These are phyloP conservation scores for Neophaeococcomyces mojaviensis DNA, from an alignment of 2,329 filamentous ascomycete species.

Conservation along the genomic window DNA sequence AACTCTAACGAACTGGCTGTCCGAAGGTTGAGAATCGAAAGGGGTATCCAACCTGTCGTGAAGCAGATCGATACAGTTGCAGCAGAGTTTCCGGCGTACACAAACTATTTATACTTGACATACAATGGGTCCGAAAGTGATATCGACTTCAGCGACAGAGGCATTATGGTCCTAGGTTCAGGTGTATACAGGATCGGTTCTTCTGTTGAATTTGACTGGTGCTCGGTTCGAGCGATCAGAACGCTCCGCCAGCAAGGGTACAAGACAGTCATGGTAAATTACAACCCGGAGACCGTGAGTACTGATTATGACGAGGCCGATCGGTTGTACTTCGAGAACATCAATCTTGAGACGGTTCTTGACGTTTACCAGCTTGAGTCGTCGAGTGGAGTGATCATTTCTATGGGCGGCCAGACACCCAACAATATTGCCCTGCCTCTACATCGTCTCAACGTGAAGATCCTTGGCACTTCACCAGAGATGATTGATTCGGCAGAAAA, in stretches of 20 bases:
- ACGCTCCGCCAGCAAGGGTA: conserved; percentile 75
- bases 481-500: conserved; percentile 99
- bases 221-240: conserved; percentile 86
- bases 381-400: conserved; percentile 77
- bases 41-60: conserved; percentile 77
- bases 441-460: conserved; percentile 80
- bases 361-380: conserved; percentile 89
- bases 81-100: conserved; percentile 87
- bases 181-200: conserved; percentile 96
- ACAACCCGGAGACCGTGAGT: conserved; percentile 80
- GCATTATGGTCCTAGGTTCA: conserved; percentile 92
- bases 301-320: conserved; percentile 96
- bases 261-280: conserved; percentile 97
- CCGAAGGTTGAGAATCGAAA: conserved; percentile 73
- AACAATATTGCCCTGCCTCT: conserved; percentile 95
- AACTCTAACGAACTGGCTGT: conserved; percentile 90
- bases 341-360: conserved; percentile 79
- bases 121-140: conserved; percentile 90
- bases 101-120: conserved; percentile 93
- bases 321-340: conserved; percentile 91
- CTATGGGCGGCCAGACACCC: conserved; percentile 94
- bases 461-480: conserved; percentile 91
- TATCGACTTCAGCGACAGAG: conserved; percentile 75
- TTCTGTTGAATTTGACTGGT: conserved; percentile 99
- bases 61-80: conserved; percentile 99